Evolutionary conservation across 305 asterid species (phyloP).

Genomic region (Rubia peregrina): DNA sequence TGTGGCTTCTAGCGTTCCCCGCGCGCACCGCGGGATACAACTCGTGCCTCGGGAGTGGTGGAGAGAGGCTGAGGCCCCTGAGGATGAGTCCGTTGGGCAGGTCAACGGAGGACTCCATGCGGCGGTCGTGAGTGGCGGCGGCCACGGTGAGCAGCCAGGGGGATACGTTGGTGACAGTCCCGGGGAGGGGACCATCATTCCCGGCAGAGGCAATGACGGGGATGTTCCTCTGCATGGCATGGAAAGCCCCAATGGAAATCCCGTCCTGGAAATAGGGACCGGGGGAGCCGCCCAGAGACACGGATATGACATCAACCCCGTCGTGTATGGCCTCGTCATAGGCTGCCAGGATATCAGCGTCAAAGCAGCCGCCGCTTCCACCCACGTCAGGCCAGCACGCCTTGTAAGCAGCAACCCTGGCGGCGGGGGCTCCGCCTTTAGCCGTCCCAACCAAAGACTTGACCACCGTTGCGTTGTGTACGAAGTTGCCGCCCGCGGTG

Average conservation of each 20-base stretch:
- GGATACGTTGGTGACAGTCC: slow-evolving; percentile 11
- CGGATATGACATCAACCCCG: slow-evolving; percentile 28
- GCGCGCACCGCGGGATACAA: slow-evolving; percentile 25
- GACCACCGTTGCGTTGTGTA: slow-evolving; percentile 18
- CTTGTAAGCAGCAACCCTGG: slow-evolving; percentile 31
- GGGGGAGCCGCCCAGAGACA: slow-evolving; percentile 17
- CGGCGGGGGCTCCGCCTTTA: slow-evolving; percentile 29
- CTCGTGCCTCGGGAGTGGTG: neutral
- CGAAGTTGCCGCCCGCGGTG: slow-evolving; percentile 32
- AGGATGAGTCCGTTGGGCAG: slow-evolving; percentile 12
- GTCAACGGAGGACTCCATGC: neutral
- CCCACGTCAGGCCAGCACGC: slow-evolving; percentile 24
- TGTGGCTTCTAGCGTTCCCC: slow-evolving; percentile 14
- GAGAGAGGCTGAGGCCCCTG: slow-evolving; percentile 19
- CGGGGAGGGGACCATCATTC: slow-evolving; percentile 14
- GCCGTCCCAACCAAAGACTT: slow-evolving; percentile 22
- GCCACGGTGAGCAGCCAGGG: slow-evolving; percentile 33
- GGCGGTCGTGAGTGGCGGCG: slow-evolving; percentile 26
- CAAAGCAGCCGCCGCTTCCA: slow-evolving; percentile 2
- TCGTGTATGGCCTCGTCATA: slow-evolving; percentile 28
- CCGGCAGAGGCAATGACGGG: slow-evolving; percentile 23
- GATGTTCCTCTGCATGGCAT: slow-evolving; percentile 19
- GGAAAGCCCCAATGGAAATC: slow-evolving; percentile 27
- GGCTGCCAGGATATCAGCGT: slow-evolving; percentile 22
- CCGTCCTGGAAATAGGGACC: neutral